These are phyloP conservation scores for Solanum hybrid DNA, from an alignment of 305 asterid species.

Conservation along the genomic window DNA sequence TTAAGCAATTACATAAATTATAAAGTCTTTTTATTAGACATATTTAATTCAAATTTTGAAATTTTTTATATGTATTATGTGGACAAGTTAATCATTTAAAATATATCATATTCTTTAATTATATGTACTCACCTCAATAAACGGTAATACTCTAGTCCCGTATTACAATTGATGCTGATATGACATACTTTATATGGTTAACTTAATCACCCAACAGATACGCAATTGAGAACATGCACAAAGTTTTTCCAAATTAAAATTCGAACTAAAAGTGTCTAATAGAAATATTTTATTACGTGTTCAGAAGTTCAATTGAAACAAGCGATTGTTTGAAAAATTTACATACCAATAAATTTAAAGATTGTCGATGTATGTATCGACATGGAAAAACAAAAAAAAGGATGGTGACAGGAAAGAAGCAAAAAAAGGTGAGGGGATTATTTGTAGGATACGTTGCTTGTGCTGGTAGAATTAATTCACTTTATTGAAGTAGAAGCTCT, in stretches of 20 bases:
- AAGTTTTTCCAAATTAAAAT: too few relatives aligned
- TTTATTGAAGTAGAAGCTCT: constrained; percentile 5
- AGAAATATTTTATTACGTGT: too few relatives aligned
- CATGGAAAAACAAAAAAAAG: neutral
- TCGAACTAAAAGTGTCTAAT: too few relatives aligned
- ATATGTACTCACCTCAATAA: neutral
- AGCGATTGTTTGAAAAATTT: fast-evolving
- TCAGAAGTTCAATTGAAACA: too few relatives aligned
- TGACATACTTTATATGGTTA: neutral
- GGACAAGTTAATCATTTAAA: neutral
- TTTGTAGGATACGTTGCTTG: constrained; percentile 5
- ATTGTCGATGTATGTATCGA: neutral
- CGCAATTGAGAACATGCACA: neutral
- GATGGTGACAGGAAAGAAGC: neutral
- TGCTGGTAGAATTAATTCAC: neutral
- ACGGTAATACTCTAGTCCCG: fast-evolving
- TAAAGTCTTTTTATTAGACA: neutral
- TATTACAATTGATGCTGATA: too few relatives aligned
- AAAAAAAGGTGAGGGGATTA: neutral
- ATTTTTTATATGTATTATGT: too few relatives aligned
- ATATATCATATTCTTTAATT: neutral
- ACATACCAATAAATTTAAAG: neutral
- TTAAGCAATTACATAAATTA: neutral
- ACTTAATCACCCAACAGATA: too few relatives aligned
- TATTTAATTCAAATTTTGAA: neutral